Percentiles rank a stretch among this genome's conserved stretches.
Evolutionary conservation across 495 filamentous ascomycete species (phyloP).

Genomic region (Daldinia grandis): DNA sequence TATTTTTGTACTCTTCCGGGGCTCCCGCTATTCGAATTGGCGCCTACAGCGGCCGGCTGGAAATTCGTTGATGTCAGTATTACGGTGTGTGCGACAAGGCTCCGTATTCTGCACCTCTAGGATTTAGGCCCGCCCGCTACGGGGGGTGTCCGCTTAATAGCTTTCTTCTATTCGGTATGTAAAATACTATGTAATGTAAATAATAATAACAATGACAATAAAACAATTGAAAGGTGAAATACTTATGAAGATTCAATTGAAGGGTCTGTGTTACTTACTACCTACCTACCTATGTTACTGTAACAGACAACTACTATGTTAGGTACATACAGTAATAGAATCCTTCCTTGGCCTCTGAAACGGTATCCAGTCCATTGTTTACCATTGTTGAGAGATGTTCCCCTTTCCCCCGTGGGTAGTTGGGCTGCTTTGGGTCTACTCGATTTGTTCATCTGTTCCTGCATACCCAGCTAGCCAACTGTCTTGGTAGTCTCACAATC

Average conservation of each 20-base stretch:
- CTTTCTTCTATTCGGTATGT: background rate
- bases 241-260: background rate
- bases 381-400: constrained; percentile 23
- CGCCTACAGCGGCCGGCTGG: constrained; percentile 36
- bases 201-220: background rate
- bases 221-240: background rate
- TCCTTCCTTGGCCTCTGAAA: constrained; percentile 20
- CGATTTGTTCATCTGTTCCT: constrained; percentile 17
- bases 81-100: constrained; percentile 31
- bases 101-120: constrained; percentile 37
- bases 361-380: constrained; percentile 11
- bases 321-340: constrained; percentile 41
- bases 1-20: constrained; percentile 7
- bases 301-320: constrained; percentile 17
- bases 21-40: constrained; percentile 29
- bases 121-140: constrained; percentile 10
- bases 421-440: constrained; percentile 3
- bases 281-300: too few species aligned
- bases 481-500: constrained; percentile 31
- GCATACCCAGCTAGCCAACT: constrained; percentile 13
- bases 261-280: constrained; percentile 4
- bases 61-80: constrained; percentile 41
- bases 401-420: constrained; percentile 13
- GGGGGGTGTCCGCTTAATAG: constrained; percentile 22
- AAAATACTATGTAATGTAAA: background rate